phyloP scores from a whole-genome alignment of 2,329 filamentous ascomycete genomes.

The Cucurbitaria berberidis region DNA sequence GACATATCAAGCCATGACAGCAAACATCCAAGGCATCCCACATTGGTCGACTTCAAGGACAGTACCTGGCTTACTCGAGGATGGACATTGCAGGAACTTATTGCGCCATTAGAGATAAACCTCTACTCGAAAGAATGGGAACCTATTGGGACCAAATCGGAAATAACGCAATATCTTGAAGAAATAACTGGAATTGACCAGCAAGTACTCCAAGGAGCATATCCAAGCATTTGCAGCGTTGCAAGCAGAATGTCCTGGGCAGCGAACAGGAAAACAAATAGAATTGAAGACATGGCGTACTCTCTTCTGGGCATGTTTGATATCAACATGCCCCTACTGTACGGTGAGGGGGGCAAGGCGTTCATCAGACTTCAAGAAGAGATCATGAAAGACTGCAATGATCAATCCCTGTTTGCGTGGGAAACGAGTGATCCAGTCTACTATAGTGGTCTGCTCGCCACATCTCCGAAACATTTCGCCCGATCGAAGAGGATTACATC shows the following conservation, averaged over 20 bases:
- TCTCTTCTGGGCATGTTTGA: constrained; percentile 28
- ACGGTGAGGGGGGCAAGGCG: constrained; percentile 33
- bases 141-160: constrained; percentile 2
- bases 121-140: constrained; percentile 13
- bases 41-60: too few relatives aligned
- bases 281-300: constrained; percentile 23
- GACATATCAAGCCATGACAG: constrained; percentile 1
- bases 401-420: too few relatives aligned
- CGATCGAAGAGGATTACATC: too few relatives aligned
- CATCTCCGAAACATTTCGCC: too few relatives aligned
- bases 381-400: too few relatives aligned
- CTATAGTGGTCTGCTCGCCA: too few relatives aligned
- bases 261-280: constrained; percentile 9
- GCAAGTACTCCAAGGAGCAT: constrained; percentile 12
- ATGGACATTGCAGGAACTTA: constrained; percentile 25
- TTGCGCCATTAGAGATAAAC: constrained; percentile 14
- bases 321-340: constrained; percentile 22
- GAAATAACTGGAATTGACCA: neutral
- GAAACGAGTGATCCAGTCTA: too few relatives aligned
- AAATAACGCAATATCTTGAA: neutral
- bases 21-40: too few relatives aligned
- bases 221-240: neutral
- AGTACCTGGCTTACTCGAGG: constrained; percentile 23
- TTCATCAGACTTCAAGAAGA: constrained; percentile 26
- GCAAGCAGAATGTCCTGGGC: constrained; percentile 24